These are phyloP conservation scores for Phialophora expanda DNA, from an alignment of 2,329 filamentous ascomycete species.

Conservation along the genomic window DNA sequence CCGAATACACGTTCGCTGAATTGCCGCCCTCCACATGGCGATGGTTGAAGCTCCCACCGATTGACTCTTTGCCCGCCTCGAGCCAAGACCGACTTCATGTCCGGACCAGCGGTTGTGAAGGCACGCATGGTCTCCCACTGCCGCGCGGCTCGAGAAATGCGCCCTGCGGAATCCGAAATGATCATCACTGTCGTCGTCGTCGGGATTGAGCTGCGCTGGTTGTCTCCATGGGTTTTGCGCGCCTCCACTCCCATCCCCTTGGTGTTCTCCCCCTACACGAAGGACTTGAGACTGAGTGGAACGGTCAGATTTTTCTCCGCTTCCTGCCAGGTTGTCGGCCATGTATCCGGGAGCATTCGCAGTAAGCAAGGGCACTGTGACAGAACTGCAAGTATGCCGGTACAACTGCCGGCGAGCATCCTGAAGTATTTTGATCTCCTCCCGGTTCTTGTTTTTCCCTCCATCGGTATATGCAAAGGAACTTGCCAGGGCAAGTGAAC, in stretches of 20 bases:
- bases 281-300: background rate
- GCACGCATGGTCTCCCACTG: background rate
- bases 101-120: background rate
- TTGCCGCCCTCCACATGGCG: background rate
- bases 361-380: too few species aligned
- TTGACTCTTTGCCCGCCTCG: background rate
- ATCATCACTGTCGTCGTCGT: slow-evolving; percentile 1
- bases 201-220: background rate
- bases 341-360: too few species aligned
- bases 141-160: background rate
- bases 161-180: slow-evolving; percentile 1
- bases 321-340: too few species aligned
- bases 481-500: too few species aligned
- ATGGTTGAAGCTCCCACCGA: background rate
- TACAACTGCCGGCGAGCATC: too few species aligned
- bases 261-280: background rate
- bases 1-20: background rate
- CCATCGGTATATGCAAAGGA: too few species aligned
- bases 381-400: too few species aligned
- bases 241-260: background rate
- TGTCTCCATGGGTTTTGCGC: background rate
- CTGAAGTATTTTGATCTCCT: too few species aligned
- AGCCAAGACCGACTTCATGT: background rate
- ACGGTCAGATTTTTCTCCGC: too few species aligned
- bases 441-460: too few species aligned